Base-by-base conservation (phyloP, 257 asterid species). In the Coffea canephora region DNA sequence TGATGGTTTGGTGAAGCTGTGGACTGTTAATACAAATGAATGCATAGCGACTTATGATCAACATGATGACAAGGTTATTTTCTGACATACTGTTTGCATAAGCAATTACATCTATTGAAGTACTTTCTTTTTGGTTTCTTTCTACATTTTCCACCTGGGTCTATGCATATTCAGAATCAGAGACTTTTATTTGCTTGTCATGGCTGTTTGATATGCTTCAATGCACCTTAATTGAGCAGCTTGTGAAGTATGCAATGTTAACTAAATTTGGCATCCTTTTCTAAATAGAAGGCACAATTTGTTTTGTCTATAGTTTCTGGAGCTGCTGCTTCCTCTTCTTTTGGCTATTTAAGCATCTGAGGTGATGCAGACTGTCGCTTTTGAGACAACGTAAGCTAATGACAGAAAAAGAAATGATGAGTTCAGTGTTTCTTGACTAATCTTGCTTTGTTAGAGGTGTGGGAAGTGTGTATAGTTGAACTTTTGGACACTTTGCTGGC, bases 31-130 rank as follows among this genome's bases (percentile, higher is more conserved):
- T 75, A 91, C 95, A 59, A 87, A 89, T 55, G 99, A 96, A 81
- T 96, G 99, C 82, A 49, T 96, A 85, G 96, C 97, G 69, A 96
- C 99, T n/a, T 96, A 94, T 79, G 98, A 94, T 85, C 90, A 90
- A 73, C 99, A 96, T 39, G 99, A 94, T 67, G 97, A 92, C 85
- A 96, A 92, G 99, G 99, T 96, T 64, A 69, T 84, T 71, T 74
- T 34, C 19, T 67, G 73, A 75, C 64, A 49, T 81, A 21, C 70
- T 54, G 80, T 77, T 75, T 75, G 49, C 39, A 50, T 15, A 3
- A 54, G 25, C 31, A 31, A 61, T 73, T 65, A 25, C 50, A 34
- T 34, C 27, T 23, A 12, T 34, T 19, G 19, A 73, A 70, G 43
- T 39, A 39, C 43, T 39, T 39, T 39, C 8, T 6, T 16, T 62